These are phyloP conservation scores for Graphilbum fragrans DNA, from an alignment of 2,329 filamentous ascomycete genomes.

Conservation along the genomic window DNA sequence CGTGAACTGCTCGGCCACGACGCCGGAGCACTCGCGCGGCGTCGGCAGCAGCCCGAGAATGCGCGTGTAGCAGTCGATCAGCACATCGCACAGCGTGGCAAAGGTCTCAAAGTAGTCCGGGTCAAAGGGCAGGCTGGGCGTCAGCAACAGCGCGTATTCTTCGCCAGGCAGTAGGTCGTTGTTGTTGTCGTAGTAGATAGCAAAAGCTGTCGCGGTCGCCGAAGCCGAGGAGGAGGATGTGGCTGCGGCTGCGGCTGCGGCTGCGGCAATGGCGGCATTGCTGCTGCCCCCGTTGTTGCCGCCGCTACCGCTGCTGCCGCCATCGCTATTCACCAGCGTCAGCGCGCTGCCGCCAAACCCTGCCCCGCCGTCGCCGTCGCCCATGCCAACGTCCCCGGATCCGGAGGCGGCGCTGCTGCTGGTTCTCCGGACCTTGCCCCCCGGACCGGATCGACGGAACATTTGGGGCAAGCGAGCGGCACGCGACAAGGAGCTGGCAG, in stretches of 20 bases:
- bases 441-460: constrained; percentile 56
- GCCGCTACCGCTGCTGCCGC: constrained; percentile 13
- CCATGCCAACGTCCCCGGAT: constrained; percentile 13
- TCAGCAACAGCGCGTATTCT: constrained; percentile 79
- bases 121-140: constrained; percentile 87
- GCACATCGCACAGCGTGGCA: constrained; percentile 83
- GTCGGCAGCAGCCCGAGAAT: constrained; percentile 65
- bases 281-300: constrained; percentile 14
- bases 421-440: constrained; percentile 44
- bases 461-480: constrained; percentile 66
- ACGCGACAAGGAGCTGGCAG: constrained; percentile 57
- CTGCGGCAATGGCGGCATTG: background rate
- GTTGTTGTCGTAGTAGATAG: constrained; percentile 41
- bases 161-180: constrained; percentile 66
- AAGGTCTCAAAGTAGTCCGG: constrained; percentile 97
- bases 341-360: constrained; percentile 8
- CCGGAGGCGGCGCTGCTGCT: constrained; percentile 35
- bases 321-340: constrained; percentile 10
- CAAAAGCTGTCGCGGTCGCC: constrained; percentile 12
- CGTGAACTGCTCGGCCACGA: constrained; percentile 71
- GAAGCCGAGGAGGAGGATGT: constrained; percentile 18
- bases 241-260: constrained; percentile 8
- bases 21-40: constrained; percentile 57
- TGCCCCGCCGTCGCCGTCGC: constrained; percentile 34
- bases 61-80: constrained; percentile 83